Evolutionary conservation across 441 rosid species (phyloP).

Genomic region (Pelargonium myrrhifolium): DNA sequence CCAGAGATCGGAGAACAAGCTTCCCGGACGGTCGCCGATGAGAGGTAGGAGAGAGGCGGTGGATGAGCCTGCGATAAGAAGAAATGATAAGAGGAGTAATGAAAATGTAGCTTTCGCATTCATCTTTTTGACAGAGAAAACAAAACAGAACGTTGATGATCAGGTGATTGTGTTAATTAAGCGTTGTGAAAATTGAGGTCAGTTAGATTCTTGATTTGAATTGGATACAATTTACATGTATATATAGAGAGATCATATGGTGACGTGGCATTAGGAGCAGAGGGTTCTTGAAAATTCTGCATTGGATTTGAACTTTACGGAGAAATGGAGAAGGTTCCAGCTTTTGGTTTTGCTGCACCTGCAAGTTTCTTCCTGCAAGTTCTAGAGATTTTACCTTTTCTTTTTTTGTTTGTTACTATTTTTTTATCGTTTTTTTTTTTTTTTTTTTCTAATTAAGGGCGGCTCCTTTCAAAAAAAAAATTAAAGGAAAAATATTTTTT

Average conservation of each 20-base stretch:
- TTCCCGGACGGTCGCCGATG: constrained; percentile 29
- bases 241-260: constrained; percentile 7
- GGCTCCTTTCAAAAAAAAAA: no score
- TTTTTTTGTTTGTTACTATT: no score
- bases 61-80: constrained; percentile 16
- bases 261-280: neutral
- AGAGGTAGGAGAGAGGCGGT: constrained; percentile 39
- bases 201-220: neutral
- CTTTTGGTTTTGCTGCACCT: neutral
- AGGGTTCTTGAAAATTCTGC: constrained; percentile 25
- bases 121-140: neutral
- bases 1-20: constrained; percentile 37
- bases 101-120: neutral
- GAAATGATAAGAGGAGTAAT: neutral
- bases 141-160: no score
- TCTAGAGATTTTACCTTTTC: constrained; percentile 22
- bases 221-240: neutral
- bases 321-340: constrained; percentile 36
- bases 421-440: no score
- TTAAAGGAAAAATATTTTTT: no score
- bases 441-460: no score
- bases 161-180: no score
- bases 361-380: constrained; percentile 18
- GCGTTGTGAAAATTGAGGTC: neutral
- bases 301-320: constrained; percentile 8